A percentile compares a stretch with the other conserved stretches of the same genome.
These are phyloP conservation scores for Gentiana straminea DNA, from an alignment of 257 asterid species.

Conservation along the genomic window DNA sequence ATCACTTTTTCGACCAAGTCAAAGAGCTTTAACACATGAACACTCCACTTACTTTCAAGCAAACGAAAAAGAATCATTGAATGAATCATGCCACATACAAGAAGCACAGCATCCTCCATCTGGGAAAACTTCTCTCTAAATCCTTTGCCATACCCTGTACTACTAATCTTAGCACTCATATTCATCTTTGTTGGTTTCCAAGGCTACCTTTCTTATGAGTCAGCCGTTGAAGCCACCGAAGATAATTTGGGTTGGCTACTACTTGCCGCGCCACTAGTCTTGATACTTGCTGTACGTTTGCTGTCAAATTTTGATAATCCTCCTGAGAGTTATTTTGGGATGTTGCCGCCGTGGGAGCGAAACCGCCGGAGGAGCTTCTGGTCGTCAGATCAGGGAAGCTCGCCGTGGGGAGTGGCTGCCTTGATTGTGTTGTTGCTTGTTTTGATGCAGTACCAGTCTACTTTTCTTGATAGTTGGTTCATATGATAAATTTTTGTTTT, in stretches of 20 bases:
- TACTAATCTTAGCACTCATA: slow-evolving; percentile 48
- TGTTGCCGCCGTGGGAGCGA: slow-evolving; percentile 39
- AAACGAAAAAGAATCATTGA: background rate
- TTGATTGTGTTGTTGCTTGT: slow-evolving; percentile 58
- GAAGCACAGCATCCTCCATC: slow-evolving; percentile 39
- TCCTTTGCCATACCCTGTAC: slow-evolving; percentile 77
- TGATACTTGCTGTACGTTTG: slow-evolving; percentile 49
- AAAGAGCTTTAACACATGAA: background rate
- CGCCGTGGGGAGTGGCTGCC: slow-evolving; percentile 91
- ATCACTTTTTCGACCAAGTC: background rate
- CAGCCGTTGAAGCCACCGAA: slow-evolving; percentile 59
- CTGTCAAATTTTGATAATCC: slow-evolving; percentile 37
- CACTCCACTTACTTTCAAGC: too few relatives aligned
- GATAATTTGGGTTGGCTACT: slow-evolving; percentile 72
- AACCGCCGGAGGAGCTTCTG: slow-evolving; percentile 22
- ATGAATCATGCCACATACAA: slow-evolving; percentile 22
- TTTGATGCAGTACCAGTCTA: slow-evolving; percentile 57
- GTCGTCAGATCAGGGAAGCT: slow-evolving; percentile 38
- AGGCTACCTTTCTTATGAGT: slow-evolving; percentile 71
- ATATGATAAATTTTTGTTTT: slow-evolving; percentile 7
- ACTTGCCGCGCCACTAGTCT: slow-evolving; percentile 45
- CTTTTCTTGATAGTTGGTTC: slow-evolving; percentile 75
- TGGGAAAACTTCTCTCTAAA: slow-evolving; percentile 36
- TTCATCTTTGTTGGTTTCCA: slow-evolving; percentile 65
- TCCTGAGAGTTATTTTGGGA: slow-evolving; percentile 24